Evolutionary conservation across 2,329 filamentous ascomycete species (phyloP).

Genomic region (Mycogone perniciosa): DNA sequence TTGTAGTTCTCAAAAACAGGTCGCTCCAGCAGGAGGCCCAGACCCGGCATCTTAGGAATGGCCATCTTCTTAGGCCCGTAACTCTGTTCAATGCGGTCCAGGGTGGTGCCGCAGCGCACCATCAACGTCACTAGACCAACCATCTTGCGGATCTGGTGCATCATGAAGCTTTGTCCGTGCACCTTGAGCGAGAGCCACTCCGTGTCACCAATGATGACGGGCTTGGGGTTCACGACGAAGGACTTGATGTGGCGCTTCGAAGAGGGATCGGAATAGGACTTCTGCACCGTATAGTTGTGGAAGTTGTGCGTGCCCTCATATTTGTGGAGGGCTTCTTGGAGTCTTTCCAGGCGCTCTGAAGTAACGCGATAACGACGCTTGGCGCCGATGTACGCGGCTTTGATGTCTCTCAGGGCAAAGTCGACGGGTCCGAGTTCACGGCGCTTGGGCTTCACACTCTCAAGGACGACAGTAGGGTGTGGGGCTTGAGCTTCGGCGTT

Average conservation of each 20-base stretch:
- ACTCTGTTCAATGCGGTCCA: slow-evolving; percentile 63
- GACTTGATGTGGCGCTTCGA: slow-evolving; percentile 89
- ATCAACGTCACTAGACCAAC: slow-evolving; percentile 84
- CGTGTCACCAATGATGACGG: slow-evolving; percentile 81
- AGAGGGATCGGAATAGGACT: slow-evolving; percentile 71
- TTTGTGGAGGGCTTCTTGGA: slow-evolving; percentile 66
- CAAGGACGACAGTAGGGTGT: slow-evolving; percentile 1
- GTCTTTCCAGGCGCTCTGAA: slow-evolving; percentile 59
- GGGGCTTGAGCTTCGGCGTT: slow-evolving; percentile 9
- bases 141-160: slow-evolving; percentile 99
- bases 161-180: slow-evolving; percentile 99
- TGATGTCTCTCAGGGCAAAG: slow-evolving; percentile 64
- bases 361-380: slow-evolving; percentile 83
- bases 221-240: slow-evolving; percentile 69
- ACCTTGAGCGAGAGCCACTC: slow-evolving; percentile 96
- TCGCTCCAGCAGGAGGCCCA: slow-evolving; percentile 81
- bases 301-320: slow-evolving; percentile 87
- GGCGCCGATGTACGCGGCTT: slow-evolving; percentile 72
- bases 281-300: slow-evolving; percentile 97
- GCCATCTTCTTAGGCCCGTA: slow-evolving; percentile 69
- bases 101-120: slow-evolving; percentile 74
- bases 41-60: slow-evolving; percentile 87
- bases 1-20: slow-evolving; percentile 93
- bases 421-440: slow-evolving; percentile 49
- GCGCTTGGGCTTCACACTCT: slow-evolving; percentile 30